phyloP scores from a whole-genome alignment of 495 filamentous ascomycete species.

The Penicillium fimorum region DNA sequence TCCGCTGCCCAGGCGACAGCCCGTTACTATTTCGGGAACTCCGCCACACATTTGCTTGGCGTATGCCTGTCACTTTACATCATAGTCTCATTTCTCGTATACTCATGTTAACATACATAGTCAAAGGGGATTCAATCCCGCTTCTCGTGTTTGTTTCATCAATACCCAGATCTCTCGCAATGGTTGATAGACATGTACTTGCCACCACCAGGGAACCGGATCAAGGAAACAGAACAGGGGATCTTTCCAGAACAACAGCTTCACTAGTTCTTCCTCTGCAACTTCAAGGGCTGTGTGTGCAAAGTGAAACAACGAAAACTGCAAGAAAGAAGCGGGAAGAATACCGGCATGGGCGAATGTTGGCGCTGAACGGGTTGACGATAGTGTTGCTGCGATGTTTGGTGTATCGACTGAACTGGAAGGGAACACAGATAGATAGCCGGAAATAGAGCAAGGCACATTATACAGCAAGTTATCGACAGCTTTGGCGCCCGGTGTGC shows the following conservation, averaged over 20 bases:
- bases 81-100: slow-evolving; percentile 10
- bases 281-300: slow-evolving; percentile 8
- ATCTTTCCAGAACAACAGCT: slow-evolving; percentile 36
- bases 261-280: slow-evolving; percentile 12
- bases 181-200: slow-evolving; percentile 41
- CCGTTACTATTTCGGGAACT: slow-evolving; percentile 31
- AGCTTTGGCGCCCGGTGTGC: slow-evolving; percentile 35
- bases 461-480: slow-evolving; percentile 28
- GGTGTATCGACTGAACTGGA: slow-evolving; percentile 13
- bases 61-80: background rate
- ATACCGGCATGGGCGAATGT: background rate
- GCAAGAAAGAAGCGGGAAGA: slow-evolving; percentile 4
- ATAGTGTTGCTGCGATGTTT: slow-evolving; percentile 15
- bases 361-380: slow-evolving; percentile 6
- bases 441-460: slow-evolving; percentile 22
- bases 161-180: slow-evolving; percentile 32
- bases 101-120: background rate
- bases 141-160: slow-evolving; percentile 23
- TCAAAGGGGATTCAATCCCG: slow-evolving; percentile 7
- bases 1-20: slow-evolving; percentile 30
- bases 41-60: slow-evolving; percentile 23
- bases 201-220: slow-evolving; percentile 50
- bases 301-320: slow-evolving; percentile 15
- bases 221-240: slow-evolving; percentile 35
- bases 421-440: slow-evolving; percentile 41